Conservation (phyloP, 495 filamentous ascomycete species). For the Chaetomium cochliodes region DNA sequence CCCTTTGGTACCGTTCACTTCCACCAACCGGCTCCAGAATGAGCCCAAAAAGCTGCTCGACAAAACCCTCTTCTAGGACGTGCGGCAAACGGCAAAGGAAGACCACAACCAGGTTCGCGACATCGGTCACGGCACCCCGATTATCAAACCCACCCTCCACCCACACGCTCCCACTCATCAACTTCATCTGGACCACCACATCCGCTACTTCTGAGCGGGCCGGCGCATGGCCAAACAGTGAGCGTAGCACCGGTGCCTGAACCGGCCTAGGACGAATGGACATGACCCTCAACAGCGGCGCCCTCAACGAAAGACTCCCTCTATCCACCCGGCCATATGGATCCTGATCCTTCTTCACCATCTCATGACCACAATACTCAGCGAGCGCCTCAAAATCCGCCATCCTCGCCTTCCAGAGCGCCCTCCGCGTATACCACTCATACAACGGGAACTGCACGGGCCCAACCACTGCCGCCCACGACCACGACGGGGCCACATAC, state of each 20-base stretch:
- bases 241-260: slow-evolving; percentile 11
- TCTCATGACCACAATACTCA: slow-evolving; percentile 14
- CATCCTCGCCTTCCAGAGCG: slow-evolving; percentile 21
- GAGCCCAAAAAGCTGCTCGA: slow-evolving; percentile 33
- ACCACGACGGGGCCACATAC: slow-evolving; percentile 39
- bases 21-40: slow-evolving; percentile 14
- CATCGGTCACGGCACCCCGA: neutral
- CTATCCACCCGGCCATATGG: slow-evolving; percentile 7
- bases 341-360: slow-evolving; percentile 12
- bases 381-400: slow-evolving; percentile 27
- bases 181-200: slow-evolving; percentile 13
- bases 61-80: slow-evolving; percentile 24
- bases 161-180: slow-evolving; percentile 11
- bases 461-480: slow-evolving; percentile 39
- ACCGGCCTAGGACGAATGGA: slow-evolving; percentile 4
- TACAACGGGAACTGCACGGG: slow-evolving; percentile 29
- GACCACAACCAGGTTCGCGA: slow-evolving; percentile 16
- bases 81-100: slow-evolving; percentile 28
- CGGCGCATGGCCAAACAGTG: slow-evolving; percentile 19
- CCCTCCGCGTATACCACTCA: slow-evolving; percentile 23
- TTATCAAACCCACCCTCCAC: slow-evolving; percentile 30
- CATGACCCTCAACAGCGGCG: slow-evolving; percentile 22
- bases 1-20: slow-evolving; percentile 16
- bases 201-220: slow-evolving; percentile 21
- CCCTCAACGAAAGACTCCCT: slow-evolving; percentile 16